phyloP scores from a whole-genome alignment of 306 rosid genomes.

The Casuarina cunninghamiana region DNA sequence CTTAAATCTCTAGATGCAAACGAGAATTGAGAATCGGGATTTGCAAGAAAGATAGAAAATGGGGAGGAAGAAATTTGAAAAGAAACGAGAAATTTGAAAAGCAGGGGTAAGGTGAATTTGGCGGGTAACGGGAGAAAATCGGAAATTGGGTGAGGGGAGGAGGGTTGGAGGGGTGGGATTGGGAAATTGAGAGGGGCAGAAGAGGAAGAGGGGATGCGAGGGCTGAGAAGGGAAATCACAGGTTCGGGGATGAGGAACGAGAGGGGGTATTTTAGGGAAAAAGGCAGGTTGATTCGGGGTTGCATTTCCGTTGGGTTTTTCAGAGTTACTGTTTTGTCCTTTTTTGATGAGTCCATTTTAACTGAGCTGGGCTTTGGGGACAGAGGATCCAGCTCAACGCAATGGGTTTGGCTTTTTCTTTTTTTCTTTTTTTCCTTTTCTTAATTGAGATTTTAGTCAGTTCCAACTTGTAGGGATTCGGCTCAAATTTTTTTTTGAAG shows the following conservation, averaged over 20 bases:
- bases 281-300: conserved; percentile 22
- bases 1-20: conserved; percentile 33
- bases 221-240: conserved; percentile 80
- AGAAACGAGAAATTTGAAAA: conserved; percentile 48
- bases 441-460: too few relatives aligned
- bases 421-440: too few relatives aligned
- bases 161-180: conserved; percentile 27
- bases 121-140: conserved; percentile 89
- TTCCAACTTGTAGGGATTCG: too few relatives aligned
- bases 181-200: conserved; percentile 71
- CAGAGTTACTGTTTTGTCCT: conserved; percentile 75
- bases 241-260: conserved; percentile 41
- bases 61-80: neutral
- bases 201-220: conserved; percentile 52
- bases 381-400: too few relatives aligned
- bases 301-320: conserved; percentile 8
- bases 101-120: conserved; percentile 43
- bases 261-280: conserved; percentile 92
- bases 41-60: conserved; percentile 14
- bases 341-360: too few relatives aligned
- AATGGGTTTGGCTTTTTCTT: too few relatives aligned
- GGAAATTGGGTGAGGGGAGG: conserved; percentile 54
- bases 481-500: too few relatives aligned
- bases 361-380: too few relatives aligned
- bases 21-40: conserved; percentile 15